Evolutionary conservation across 176 grass and related monocot species (phyloP), one percentile per base, ranked within the genome.

Genomic region (Carex kokanica): DNA sequence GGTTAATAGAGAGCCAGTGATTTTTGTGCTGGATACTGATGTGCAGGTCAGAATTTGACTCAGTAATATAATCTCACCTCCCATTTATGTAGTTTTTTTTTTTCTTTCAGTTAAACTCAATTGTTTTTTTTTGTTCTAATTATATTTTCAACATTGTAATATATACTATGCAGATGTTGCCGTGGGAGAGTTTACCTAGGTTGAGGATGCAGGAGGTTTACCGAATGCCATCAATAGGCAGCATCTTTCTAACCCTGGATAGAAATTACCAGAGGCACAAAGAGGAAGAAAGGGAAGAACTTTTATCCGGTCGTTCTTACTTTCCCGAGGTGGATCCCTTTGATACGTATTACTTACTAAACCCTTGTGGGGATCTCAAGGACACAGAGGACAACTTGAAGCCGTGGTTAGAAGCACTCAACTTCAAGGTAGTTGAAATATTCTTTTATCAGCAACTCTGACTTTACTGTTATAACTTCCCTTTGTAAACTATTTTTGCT

Each of bases 201-300:
- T 51, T 94, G 71, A 92, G 90, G 77, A 89, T 64, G 92, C 92
- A 97, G 84, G 94, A 97, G 80, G 86, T 92, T 49, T 92, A 97
- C 74, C 92, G 92, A 40, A 97, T 97, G 94, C 90, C 90, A 10
- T 97, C 94, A 71, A 18, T 97, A 53, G 67, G 84, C 27, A 92
- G 83, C 77, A 78, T 92, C 54, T 78, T 91, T 56, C 41, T 83
- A 79, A 83, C 88, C 74, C 82, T 97, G 72, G 56, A 85, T 77
- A 84, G 47, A 88, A 89, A 64, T 70, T 81, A 75, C 72, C 60
- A 80, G 81, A 77, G 51, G 59, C 70, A 75, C 47, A 85, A 83
- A 66, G 80, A 84, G 79, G 71, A 49, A 36, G 45, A 60, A 57
- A 73, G 40, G 9, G 40, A 73, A 73, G 40, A 47, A 73, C 2